These are phyloP conservation scores for Vaccinium myrtillus DNA, from an alignment of 148 eudicot species.

Conservation along the genomic window DNA sequence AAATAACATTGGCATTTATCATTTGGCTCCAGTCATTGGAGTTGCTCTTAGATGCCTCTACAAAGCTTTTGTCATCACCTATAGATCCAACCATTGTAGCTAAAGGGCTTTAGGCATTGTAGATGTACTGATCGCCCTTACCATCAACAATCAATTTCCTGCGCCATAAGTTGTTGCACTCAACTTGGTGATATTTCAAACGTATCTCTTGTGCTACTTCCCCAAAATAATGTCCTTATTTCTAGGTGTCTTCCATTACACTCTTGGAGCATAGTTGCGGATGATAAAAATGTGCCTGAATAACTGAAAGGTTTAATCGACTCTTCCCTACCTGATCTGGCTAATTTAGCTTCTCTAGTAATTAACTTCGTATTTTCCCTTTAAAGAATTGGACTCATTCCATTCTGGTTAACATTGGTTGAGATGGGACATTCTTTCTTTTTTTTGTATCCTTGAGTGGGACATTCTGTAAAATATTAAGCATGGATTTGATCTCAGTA, in stretches of 20 bases:
- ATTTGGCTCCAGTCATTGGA: not conserved
- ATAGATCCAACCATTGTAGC: not conserved
- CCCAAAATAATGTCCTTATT: not conserved
- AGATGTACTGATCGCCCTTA: not conserved
- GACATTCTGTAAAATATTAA: not conserved
- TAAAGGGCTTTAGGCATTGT: not conserved
- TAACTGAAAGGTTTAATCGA: not conserved
- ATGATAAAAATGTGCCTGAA: not conserved
- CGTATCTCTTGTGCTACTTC: not conserved
- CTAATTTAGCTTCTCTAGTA: not conserved
- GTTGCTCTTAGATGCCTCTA: not conserved
- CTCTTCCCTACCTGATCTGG: not conserved
- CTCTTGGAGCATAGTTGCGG: not conserved
- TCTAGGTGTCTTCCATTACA: not conserved
- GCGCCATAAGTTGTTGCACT: not conserved
- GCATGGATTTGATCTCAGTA: not conserved
- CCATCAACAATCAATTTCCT: not conserved
- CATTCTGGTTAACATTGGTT: not conserved
- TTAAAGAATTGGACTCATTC: not conserved
- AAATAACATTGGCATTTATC: not conserved
- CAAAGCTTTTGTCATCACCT: not conserved
- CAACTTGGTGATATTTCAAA: not conserved
- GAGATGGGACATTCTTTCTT: too few relatives aligned
- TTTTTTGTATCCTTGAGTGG: not conserved
- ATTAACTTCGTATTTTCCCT: not conserved